Evolutionary conservation across 1,139 yeast genomes (phyloP).

Genomic region (Candida freyschussii): DNA sequence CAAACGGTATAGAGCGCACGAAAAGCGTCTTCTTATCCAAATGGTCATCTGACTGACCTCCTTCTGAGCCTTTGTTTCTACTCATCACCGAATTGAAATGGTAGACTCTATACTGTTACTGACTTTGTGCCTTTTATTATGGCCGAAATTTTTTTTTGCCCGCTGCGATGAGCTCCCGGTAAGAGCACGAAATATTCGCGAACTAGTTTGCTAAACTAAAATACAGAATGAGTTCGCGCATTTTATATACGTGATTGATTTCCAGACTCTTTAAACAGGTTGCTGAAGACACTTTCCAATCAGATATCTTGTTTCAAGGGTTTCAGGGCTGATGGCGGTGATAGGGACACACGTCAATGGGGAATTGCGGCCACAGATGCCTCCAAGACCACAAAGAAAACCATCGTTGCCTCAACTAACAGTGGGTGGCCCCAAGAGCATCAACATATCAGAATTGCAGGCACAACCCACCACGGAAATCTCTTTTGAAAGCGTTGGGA

Average conservation of each 20-base stretch:
- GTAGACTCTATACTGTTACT: too few relatives aligned
- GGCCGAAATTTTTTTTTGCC: not conserved
- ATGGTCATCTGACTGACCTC: conserved; percentile 25
- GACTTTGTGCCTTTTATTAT: too few relatives aligned
- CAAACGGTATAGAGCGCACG: conserved; percentile 77
- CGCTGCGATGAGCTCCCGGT: not conserved
- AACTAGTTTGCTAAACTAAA: too few relatives aligned
- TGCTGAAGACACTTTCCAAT: too few relatives aligned
- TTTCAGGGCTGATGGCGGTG: too few relatives aligned
- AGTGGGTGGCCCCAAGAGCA: conserved; percentile 12
- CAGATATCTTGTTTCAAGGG: too few relatives aligned
- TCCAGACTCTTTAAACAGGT: too few relatives aligned
- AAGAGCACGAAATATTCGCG: too few relatives aligned
- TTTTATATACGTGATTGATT: too few relatives aligned
- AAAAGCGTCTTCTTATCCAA: conserved; percentile 61
- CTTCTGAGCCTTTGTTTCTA: conserved; percentile 1
- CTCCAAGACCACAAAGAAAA: conserved; percentile 15
- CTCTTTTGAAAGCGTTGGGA: conserved; percentile 16
- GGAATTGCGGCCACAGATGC: conserved; percentile 7
- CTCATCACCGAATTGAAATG: conserved; percentile 3
- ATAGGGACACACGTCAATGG: too few relatives aligned
- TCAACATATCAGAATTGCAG: conserved; percentile 20
- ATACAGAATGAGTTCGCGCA: too few relatives aligned
- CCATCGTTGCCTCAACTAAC: conserved; percentile 23
- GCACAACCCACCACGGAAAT: conserved; percentile 25